Percentiles rank a stretch among this genome's conserved stretches.
These are phyloP conservation scores for Phyllosticta citribraziliensis DNA, from an alignment of 2,329 filamentous ascomycete genomes.

Conservation along the genomic window DNA sequence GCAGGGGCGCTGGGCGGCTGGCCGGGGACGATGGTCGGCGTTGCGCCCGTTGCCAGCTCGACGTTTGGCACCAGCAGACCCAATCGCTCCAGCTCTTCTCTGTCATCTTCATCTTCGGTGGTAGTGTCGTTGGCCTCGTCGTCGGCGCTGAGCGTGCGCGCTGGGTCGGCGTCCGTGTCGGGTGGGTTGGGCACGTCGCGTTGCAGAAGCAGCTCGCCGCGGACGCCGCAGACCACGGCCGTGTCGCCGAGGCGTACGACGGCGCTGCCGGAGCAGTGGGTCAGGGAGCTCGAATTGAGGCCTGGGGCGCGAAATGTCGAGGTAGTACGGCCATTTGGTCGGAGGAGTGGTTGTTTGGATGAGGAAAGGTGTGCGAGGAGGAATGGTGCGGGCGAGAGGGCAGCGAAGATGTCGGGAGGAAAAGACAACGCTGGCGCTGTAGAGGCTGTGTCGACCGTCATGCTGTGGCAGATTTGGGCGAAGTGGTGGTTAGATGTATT, in stretches of 20 bases:
- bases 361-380: slow-evolving; percentile 69
- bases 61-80: slow-evolving; percentile 87
- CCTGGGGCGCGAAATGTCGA: slow-evolving; percentile 61
- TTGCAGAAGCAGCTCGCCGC: slow-evolving; percentile 72
- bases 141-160: slow-evolving; percentile 24
- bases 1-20: slow-evolving; percentile 69
- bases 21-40: slow-evolving; percentile 75
- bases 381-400: slow-evolving; percentile 80
- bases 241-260: slow-evolving; percentile 84
- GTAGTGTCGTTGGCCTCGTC: background rate
- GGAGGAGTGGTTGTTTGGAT: slow-evolving; percentile 46
- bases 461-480: background rate
- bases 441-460: slow-evolving; percentile 3
- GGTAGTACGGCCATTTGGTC: slow-evolving; percentile 72
- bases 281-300: slow-evolving; percentile 73
- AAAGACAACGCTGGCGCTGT: slow-evolving; percentile 33
- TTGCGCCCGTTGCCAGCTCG: slow-evolving; percentile 82
- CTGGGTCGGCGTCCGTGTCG: slow-evolving; percentile 13
- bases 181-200: slow-evolving; percentile 60
- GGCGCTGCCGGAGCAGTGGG: slow-evolving; percentile 82
- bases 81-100: slow-evolving; percentile 36
- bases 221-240: slow-evolving; percentile 86
- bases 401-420: slow-evolving; percentile 67
- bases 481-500: background rate
- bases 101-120: slow-evolving; percentile 14